phyloP scores from a whole-genome alignment of 495 filamentous ascomycete species.

The Polyplosphaeria fusca region DNA sequence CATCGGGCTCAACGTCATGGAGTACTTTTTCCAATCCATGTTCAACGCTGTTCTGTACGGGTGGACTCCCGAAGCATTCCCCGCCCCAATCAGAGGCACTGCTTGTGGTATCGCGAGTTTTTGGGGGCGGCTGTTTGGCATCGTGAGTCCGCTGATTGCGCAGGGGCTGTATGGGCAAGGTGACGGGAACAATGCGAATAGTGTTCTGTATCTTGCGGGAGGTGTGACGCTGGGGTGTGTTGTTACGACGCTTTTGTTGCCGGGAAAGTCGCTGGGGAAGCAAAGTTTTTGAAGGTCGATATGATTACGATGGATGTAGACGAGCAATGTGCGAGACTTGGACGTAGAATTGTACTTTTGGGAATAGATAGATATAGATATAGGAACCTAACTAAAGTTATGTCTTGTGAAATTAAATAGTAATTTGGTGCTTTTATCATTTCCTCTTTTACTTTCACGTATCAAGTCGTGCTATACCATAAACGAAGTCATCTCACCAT shows the following conservation, averaged over 20 bases:
- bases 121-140: constrained; percentile 48
- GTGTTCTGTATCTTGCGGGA: constrained; percentile 46
- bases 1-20: constrained; percentile 47
- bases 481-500: no score
- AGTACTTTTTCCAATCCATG: constrained; percentile 52
- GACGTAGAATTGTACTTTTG: no score
- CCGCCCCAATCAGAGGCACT: constrained; percentile 52
- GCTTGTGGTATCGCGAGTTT: constrained; percentile 53
- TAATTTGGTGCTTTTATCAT: no score
- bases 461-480: no score
- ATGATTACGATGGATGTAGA: no score
- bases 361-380: no score
- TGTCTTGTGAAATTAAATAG: no score
- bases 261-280: constrained; percentile 37
- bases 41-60: constrained; percentile 57
- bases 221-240: constrained; percentile 47
- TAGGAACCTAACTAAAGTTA: no score
- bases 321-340: no score
- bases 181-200: constrained; percentile 31
- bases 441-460: no score
- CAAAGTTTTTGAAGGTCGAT: constrained; percentile 14
- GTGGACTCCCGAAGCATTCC: constrained; percentile 57
- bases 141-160: constrained; percentile 47
- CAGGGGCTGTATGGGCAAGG: constrained; percentile 35
- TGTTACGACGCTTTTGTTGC: constrained; percentile 42